Base-by-base conservation (phyloP, 768 basidiomycete genomes). In the Suillus spraguei region DNA sequence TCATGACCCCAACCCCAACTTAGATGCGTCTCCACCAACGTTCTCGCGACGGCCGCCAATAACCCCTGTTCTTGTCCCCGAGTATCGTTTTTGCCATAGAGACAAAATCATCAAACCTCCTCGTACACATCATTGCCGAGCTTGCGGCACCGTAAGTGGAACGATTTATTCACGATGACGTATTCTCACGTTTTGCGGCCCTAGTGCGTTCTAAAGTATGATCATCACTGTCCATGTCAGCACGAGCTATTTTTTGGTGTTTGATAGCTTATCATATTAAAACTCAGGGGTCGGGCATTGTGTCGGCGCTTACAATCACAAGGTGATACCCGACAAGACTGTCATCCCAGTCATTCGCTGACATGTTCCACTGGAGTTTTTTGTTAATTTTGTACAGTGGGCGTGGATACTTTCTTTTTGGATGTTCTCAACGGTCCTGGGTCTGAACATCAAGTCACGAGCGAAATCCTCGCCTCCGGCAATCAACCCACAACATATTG, bases 241-340 rank as follows among this genome's bases (percentile, higher is more conserved):
- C 79, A 7, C 22, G 32, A 49, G 44, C 33, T 62, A 60, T 47
- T 16, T 54, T 61, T 22, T 39, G 39, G 39, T 46, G 17, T 33
- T 42, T 9, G 22, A 52, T 33, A 14, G 47, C 33, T 11, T 62
- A 60, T 28, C 38, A 28, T 14, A 11, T 55, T 50, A 47, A 7
- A 64, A 60, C 46, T 63, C 35, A 87, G 92, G 95, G 95, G 89
- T 98, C 60, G 95, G 95, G 13, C 92, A 95, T 70, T 98, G 95
- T 67, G 93, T 97, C 22, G 95, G 95, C 13, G 95, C 94, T 59
- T 85, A 86, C 44, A 98, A 98, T 71, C 91, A 96, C 67, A 95
- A 94, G 77, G 92, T 90, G 63, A 24, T 39, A 28, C 39, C 20
- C 41, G 28, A 7, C 24, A 28, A 17, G 81, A 61, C 11, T 54